Evolutionary conservation across 2,329 filamentous ascomycete genomes (phyloP), one percentile per base, ranked within the genome.

Genomic region (Aspergillus cejpii): DNA sequence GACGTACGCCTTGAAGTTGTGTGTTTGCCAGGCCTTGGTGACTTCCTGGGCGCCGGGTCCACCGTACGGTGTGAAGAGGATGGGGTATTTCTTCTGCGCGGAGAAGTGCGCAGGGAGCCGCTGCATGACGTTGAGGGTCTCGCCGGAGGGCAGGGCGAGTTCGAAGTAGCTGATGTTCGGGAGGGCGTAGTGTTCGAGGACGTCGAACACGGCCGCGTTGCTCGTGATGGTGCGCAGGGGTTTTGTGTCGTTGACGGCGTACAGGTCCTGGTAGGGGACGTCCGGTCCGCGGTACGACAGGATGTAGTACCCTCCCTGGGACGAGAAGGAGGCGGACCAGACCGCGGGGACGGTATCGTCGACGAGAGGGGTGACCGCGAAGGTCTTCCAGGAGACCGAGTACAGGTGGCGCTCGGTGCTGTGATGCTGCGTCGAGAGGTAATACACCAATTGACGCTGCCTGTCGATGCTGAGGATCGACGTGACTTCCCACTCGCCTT

Each of bases 261-360:
- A 84, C 1, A 86, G 71, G 50, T 84, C 79, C 56, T 85, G 81
- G 63, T 84, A 85, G 0, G 83, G 82, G 0, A 86, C 77, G 43
- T 84, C 77, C 0, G 83, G 83, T 0, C 83, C 83, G 14, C 68
- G 64, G 59, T 86, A 86, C 41, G 69, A 75, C 2, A 85, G 74
- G 33, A 85, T 76, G 56, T 84, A 85, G 68, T 81, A 86, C 2
- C 76, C 76, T 0, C 76, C 78, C 1, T 65, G 70, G 1, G 77
- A 71, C 0, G 81, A 84, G 64, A 85, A 85, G 1, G 80, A 83
- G 0, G 81, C 82, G 4, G 71, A 72, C 75, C 79, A 86, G 55
- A 74, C 76, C 0, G 74, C 83, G 0, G 79, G 64, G 0, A 76
- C 67, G 0, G 66, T 71, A 43, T 82, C 78, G 42, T 85, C 77